Evolutionary conservation across 768 basidiomycete species (phyloP), one percentile per base, ranked within the genome.

Genomic region (Pisolithus marmoratus): DNA sequence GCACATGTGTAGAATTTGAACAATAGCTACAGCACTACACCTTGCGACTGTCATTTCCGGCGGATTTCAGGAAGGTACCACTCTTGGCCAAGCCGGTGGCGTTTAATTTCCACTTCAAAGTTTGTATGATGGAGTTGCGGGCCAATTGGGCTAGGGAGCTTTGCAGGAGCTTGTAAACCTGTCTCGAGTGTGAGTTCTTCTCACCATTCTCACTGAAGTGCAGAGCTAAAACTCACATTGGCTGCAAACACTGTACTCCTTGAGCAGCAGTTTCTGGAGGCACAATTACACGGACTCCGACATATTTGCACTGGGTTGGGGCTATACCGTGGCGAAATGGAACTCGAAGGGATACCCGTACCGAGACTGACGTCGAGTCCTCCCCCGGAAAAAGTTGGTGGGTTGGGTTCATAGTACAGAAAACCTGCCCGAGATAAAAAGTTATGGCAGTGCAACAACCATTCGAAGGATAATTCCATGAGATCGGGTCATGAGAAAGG

Each of bases 341-440:
- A 99, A 96, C 71, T 98, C 94, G 37, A 94, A 72, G 4, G 91
- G 93, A 65, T 94, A 68, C 97, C 95, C 1, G 95, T 97, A 58
- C 94, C 95, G 69, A 97, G 70, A 66, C 91, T 94, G 56, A 97
- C 92, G 66, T 98, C 98, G 58, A 99, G 73, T 20, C 96, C 96
- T n/a, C 0, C 86, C 85, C 67, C 91, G 87, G 80, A 98, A 98
- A 71, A 95, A 99, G 61, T 95, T 93, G 5, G 93, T 94, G 96
- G 96, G 63, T 99, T 99, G 41, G 96, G 78, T 71, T 99, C 96
- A 61, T 97, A 98, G 2, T 90, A 86, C 63, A 99, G 74, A 75
- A 99, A 99, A 98, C 97, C 72, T 98, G 96, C 70, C 92, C 94
- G 58, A 99, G 77, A 68, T 98, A 99, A 72, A 94, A 99, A 99